Percentiles rank a stretch among this genome's conserved stretches.
phyloP scores from a whole-genome alignment of 1,284 basidiomycete species.

The Hemileia vastatrix region DNA sequence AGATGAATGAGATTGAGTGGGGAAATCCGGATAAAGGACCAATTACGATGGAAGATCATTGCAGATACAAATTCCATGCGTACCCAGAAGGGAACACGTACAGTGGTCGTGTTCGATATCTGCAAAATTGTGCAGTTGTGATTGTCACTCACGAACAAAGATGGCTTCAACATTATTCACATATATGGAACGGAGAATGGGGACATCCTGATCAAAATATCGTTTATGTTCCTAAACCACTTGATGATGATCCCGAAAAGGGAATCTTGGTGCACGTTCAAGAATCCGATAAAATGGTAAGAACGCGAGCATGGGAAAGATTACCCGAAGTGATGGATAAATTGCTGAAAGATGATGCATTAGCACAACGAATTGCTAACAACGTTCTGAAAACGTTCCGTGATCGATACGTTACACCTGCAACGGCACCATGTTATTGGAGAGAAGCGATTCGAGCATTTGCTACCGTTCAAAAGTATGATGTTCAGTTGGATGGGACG shows the following conservation, averaged over 20 bases:
- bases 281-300: conserved; percentile 28
- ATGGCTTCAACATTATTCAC: conserved; percentile 39
- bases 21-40: no score
- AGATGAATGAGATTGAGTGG: no score
- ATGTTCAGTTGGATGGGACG: no score
- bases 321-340: conserved; percentile 36
- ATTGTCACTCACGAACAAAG: conserved; percentile 36
- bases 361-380: conserved; percentile 33
- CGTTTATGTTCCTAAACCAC: conserved; percentile 34
- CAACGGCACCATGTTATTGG: no score
- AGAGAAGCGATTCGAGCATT: no score
- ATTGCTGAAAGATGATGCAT: conserved; percentile 29
- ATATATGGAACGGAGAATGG: conserved; percentile 35
- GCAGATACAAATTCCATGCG: no score
- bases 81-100: no score
- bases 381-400: no score
- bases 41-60: no score
- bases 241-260: conserved; percentile 2
- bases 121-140: conserved; percentile 36
- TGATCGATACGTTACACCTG: no score
- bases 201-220: conserved; percentile 37
- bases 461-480: no score
- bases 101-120: no score
- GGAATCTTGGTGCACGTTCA: conserved; percentile 28
- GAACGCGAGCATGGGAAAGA: conserved; percentile 33